phyloP scores from a whole-genome alignment of 345 rosid species.

The Laguncularia racemosa region DNA sequence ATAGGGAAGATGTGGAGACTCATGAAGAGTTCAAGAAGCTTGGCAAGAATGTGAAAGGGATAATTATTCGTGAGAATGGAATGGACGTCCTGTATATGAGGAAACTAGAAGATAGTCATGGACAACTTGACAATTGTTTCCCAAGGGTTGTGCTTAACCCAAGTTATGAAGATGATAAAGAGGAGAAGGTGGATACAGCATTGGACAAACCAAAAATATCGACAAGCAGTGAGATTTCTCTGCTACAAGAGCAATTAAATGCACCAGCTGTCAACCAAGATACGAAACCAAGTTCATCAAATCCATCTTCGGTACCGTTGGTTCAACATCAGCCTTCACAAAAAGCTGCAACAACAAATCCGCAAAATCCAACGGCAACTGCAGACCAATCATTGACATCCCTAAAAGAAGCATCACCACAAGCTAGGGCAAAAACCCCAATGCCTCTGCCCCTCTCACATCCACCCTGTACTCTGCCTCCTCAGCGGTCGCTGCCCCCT shows the following conservation, averaged over 20 bases:
- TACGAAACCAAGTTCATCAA: too few relatives aligned
- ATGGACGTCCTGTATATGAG: slow-evolving; percentile 48
- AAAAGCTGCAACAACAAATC: too few relatives aligned
- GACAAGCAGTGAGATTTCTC: not conserved
- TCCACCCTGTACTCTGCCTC: not conserved
- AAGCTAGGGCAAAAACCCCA: too few relatives aligned
- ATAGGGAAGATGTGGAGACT: slow-evolving; percentile 22
- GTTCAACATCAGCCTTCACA: too few relatives aligned
- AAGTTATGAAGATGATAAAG: slow-evolving; percentile 26
- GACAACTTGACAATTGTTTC: slow-evolving; percentile 16
- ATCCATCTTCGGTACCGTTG: too few relatives aligned
- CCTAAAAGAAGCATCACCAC: too few relatives aligned
- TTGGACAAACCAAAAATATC: not conserved
- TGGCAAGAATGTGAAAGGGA: slow-evolving; percentile 33
- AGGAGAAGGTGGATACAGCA: slow-evolving; percentile 11
- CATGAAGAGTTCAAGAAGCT: slow-evolving; percentile 23
- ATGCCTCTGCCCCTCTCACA: slow-evolving; percentile 1
- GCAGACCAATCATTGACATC: too few relatives aligned
- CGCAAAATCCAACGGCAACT: too few relatives aligned
- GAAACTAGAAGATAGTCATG: slow-evolving; percentile 23
- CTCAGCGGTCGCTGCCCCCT: not conserved
- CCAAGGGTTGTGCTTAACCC: slow-evolving; percentile 33
- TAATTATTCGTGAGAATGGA: slow-evolving; percentile 41
- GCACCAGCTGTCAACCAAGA: too few relatives aligned
- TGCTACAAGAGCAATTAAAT: too few relatives aligned